Base-by-base conservation (phyloP, 2,329 filamentous ascomycete species). In the Aspergillus bombycis region DNA sequence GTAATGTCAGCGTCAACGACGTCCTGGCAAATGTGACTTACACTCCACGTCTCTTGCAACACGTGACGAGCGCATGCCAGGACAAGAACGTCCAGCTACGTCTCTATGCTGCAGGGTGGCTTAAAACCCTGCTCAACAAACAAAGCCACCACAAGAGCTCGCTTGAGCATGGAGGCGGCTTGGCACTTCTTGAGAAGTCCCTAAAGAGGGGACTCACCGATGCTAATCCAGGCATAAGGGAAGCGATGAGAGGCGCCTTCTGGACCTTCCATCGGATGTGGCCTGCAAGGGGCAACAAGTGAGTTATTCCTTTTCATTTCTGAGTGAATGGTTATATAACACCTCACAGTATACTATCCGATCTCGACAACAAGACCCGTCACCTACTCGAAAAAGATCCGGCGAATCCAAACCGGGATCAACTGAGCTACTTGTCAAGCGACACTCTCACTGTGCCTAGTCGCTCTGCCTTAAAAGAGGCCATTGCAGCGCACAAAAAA, bases 11-110 rank as follows among this genome's bases (percentile, higher is more conserved):
- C 0, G 89, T 97, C n/a, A 90, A 95, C 68, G 88, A 85, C 23
- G 89, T 99, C 58, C 86, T 98, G 67, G 86, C 88, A 66, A 89
- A 90, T 70, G 90, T 91, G 34, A 90, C 93, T 0, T 98, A 94
- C 79, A 94, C 86, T 65, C 82, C 84, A 64, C 90, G 93, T 32
- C 84, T 97, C 66, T 86, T 97, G 83, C 91, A 96, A 76, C 94
- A 98, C 72, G 83, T 98, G 55, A 91, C 89, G 82, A 81, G 82
- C 60, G 94, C 94, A 28, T 91, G 87, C 66, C 91, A 96, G 75
- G 94, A 99, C 81, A 98, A 97, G 82, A 98, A 97, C 73, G 90
- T 94, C 2, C 91, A 95, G 73, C 90, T 94, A 19, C 88, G 95
- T 65, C 87, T 87, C 1, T 96, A 90, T 77, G 90, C 89, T 1